Evolutionary conservation across 1,284 basidiomycete species (phyloP), one percentile per base, ranked within the genome.

Genomic region (Phaffia rhodozyma): DNA sequence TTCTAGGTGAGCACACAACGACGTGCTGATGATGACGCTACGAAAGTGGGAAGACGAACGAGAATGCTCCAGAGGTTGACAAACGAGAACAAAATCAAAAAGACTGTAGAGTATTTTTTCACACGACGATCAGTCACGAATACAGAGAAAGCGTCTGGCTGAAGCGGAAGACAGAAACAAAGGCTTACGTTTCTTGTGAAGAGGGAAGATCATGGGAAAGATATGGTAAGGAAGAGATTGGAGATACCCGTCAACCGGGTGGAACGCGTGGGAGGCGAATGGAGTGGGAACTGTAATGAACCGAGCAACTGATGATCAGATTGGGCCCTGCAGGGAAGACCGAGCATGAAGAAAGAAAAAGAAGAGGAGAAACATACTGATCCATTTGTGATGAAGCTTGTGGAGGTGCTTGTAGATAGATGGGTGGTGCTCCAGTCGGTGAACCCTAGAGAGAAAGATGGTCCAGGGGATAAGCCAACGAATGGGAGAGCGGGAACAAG

Each of bases 301-400:
- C 6, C 13, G 49, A 55, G 58, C 48, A 57, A 50, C 52, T 9
- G 23, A 54, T 54, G 47, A 60, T 55, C 25, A 51, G 54, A 51
- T 21, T 25, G 38, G 18, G 50, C 11, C 3, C 7, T 20, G 49
- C 25, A 59, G 30, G 2, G 6, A 49, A 49, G 57, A n/a, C 30
- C 5, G 32, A 51, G 7, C 5, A 52, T 18, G 18, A n/a, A 47
- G 54, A 56, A 50, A 25, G 20, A 29, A 29, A 1, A n/a, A 27
- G 59, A 50, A 48, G 38, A 50, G 11, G 43, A 38, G 47, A 56
- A n/a, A 82, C 88, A 68, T 74, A 91, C 90, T 84, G 70, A 97
- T 81, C 96, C 96, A 98, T 77, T 91, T 96, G 82, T 98, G 94
- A 76, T 98, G 94, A 0, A 93, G 91, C 76, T 96, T 97, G 77